phyloP scores from a whole-genome alignment of 495 filamentous ascomycete genomes.

The Pseudomonodictys pantanalensis region DNA sequence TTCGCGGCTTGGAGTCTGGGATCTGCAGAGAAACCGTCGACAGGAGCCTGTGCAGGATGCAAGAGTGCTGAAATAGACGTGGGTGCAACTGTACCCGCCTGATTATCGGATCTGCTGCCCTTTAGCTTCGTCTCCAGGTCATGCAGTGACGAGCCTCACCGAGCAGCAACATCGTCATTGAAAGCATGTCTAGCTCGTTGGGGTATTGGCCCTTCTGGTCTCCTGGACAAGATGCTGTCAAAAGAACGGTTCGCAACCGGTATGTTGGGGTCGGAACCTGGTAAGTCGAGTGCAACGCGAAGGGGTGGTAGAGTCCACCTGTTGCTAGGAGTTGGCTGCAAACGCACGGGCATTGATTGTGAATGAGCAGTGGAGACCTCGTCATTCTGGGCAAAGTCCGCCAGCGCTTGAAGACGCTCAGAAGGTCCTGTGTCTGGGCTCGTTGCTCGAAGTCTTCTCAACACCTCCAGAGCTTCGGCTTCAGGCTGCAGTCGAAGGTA shows the following conservation, averaged over 20 bases:
- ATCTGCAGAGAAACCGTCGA: constrained; percentile 1
- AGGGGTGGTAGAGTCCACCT: constrained; percentile 13
- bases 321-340: not conserved
- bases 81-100: not conserved
- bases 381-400: constrained; percentile 7
- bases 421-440: constrained; percentile 1
- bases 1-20: not conserved
- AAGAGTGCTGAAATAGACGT: constrained; percentile 9
- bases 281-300: constrained; percentile 14
- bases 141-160: constrained; percentile 1
- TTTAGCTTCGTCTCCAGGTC: not conserved
- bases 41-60: not conserved
- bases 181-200: constrained; percentile 21
- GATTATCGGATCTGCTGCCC: constrained; percentile 22
- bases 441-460: constrained; percentile 10
- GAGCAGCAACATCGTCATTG: constrained; percentile 21
- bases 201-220: not conserved
- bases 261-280: not conserved
- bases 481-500: constrained; percentile 18
- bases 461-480: constrained; percentile 19
- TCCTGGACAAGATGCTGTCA: not conserved
- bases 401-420: constrained; percentile 18
- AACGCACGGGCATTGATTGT: no score
- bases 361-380: constrained; percentile 2
- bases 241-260: not conserved